Evolutionary conservation across 768 basidiomycete species (phyloP).

Genomic region (Lactarius quietus): DNA sequence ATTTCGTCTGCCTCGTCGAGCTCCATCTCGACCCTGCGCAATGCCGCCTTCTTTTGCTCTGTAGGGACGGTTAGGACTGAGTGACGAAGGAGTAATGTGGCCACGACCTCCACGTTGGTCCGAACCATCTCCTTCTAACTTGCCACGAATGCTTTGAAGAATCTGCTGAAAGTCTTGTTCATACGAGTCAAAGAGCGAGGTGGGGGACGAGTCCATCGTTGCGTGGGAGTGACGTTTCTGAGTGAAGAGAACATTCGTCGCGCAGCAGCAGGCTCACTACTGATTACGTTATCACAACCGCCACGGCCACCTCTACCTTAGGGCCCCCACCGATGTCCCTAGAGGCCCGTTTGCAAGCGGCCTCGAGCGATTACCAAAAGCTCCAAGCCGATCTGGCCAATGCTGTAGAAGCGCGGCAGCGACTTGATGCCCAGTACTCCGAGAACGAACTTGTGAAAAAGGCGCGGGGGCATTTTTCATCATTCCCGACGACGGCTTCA

Average conservation of each 20-base stretch:
- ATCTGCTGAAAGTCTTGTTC: constrained; percentile 90
- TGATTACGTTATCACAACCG: constrained; percentile 1
- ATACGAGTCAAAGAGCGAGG: constrained; percentile 85
- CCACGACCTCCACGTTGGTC: constrained; percentile 62
- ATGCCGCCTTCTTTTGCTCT: constrained; percentile 79
- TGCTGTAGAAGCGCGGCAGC: constrained; percentile 76
- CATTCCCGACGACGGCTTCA: background rate
- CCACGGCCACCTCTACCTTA: background rate
- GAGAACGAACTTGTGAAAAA: constrained; percentile 94
- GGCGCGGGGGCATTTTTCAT: constrained; percentile 41
- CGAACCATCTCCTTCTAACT: constrained; percentile 68
- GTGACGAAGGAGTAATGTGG: background rate
- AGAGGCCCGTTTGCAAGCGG: constrained; percentile 58
- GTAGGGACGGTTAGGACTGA: background rate
- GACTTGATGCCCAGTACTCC: constrained; percentile 83
- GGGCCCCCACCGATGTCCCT: constrained; percentile 46
- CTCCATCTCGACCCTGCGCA: constrained; percentile 89
- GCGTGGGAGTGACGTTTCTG: background rate
- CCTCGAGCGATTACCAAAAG: constrained; percentile 75
- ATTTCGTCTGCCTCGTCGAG: constrained; percentile 98
- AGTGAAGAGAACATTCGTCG: background rate
- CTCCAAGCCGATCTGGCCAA: constrained; percentile 69
- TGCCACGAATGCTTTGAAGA: constrained; percentile 66
- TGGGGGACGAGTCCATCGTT: constrained; percentile 78
- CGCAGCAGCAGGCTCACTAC: no score